These are phyloP conservation scores for Simplicillium aogashimaense DNA, from an alignment of 2,329 filamentous ascomycete genomes.

Conservation along the genomic window DNA sequence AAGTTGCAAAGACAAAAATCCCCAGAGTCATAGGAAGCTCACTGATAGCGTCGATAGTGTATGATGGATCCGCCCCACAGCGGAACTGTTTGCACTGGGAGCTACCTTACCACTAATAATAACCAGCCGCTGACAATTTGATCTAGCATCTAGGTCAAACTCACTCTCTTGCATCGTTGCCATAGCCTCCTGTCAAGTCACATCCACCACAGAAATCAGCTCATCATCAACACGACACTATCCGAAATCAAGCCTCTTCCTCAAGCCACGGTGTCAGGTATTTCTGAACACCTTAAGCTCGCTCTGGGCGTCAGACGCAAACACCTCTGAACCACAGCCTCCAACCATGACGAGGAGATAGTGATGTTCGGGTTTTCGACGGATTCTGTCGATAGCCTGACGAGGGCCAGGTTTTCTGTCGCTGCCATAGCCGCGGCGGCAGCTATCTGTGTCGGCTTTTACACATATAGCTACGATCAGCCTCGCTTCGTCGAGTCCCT, in stretches of 20 bases:
- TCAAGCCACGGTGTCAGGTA: too few relatives aligned
- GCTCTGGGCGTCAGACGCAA: too few relatives aligned
- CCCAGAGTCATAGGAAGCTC: not conserved
- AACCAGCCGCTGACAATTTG: too few relatives aligned
- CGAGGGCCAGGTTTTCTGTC: conserved; percentile 44
- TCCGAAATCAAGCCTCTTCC: too few relatives aligned
- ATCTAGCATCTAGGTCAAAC: too few relatives aligned
- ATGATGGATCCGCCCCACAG: not conserved
- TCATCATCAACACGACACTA: too few relatives aligned
- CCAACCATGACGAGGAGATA: conserved; percentile 23
- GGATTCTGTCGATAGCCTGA: conserved; percentile 42
- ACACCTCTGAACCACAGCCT: too few relatives aligned
- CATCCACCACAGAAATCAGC: too few relatives aligned
- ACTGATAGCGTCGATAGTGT: not conserved
- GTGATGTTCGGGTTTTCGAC: conserved; percentile 35
- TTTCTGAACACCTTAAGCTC: too few relatives aligned
- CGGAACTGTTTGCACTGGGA: not conserved
- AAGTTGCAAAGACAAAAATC: not conserved
- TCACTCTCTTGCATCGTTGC: too few relatives aligned
- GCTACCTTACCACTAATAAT: too few relatives aligned
- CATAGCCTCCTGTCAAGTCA: too few relatives aligned
- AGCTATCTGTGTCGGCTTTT: conserved; percentile 47
- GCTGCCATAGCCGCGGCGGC: conserved; percentile 45
- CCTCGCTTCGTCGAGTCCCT: conserved; percentile 13
- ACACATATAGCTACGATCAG: conserved; percentile 36